Evolutionary conservation across 2,329 filamentous ascomycete species (phyloP).

Genomic region (Aquanectria penicillioides): DNA sequence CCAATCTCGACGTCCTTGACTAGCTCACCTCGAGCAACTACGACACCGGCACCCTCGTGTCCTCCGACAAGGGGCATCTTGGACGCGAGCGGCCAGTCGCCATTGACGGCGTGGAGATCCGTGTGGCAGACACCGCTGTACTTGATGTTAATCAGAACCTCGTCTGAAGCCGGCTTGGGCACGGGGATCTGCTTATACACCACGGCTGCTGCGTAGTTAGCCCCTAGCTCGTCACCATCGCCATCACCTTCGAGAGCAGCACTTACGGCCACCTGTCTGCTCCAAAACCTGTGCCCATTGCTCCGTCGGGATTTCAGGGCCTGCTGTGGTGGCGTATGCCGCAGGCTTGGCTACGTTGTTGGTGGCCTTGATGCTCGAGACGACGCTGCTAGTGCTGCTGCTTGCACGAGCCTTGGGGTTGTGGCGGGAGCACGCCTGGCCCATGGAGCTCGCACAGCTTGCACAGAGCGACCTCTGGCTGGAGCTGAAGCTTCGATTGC

Average conservation of each 20-base stretch:
- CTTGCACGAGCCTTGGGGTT: conserved; percentile 21
- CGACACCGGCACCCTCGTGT: conserved; percentile 78
- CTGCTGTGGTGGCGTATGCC: conserved; percentile 34
- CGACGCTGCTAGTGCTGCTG: conserved; percentile 18
- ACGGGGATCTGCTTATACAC: conserved; percentile 83
- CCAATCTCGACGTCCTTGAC: conserved; percentile 81
- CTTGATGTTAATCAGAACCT: conserved; percentile 88
- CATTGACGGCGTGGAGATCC: conserved; percentile 78
- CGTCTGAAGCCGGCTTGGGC: conserved; percentile 79
- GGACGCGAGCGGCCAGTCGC: conserved; percentile 82
- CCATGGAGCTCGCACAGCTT: conserved; percentile 20
- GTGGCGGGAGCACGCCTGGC: conserved; percentile 30
- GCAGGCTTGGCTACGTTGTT: conserved; percentile 27
- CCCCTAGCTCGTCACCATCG: neutral
- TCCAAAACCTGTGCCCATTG: conserved; percentile 93
- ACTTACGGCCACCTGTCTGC: conserved; percentile 72
- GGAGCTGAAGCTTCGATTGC: conserved; percentile 28
- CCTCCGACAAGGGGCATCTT: conserved; percentile 87
- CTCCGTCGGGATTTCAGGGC: conserved; percentile 70
- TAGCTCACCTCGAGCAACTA: conserved; percentile 79
- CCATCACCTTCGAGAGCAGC: rapidly evolving
- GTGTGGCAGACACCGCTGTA: conserved; percentile 91
- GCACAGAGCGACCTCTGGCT: conserved; percentile 26
- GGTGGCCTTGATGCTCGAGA: conserved; percentile 12
- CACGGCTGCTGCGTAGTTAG: conserved; percentile 56